Conservation (phyloP, 768 basidiomycete genomes). For the Mycena polygramma region DNA sequence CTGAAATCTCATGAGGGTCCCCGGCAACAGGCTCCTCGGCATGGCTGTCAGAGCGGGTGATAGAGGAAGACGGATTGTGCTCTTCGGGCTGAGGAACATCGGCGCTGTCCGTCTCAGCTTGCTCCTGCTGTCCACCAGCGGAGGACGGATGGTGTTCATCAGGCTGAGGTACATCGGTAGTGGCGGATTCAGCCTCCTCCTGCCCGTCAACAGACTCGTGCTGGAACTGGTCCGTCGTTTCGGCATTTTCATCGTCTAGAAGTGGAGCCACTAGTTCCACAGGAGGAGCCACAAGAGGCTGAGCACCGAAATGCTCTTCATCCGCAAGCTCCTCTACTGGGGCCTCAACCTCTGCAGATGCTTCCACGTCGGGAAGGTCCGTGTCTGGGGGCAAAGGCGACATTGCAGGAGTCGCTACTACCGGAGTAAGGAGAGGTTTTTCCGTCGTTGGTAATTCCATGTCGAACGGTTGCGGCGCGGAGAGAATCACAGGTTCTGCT, state of each 20-base stretch:
- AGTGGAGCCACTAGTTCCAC: constrained; percentile 53
- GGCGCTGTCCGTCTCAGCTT: background rate
- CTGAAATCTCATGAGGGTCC: constrained; percentile 72
- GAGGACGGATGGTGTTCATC: constrained; percentile 19
- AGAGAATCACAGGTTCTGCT: constrained; percentile 16
- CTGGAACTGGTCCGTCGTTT: constrained; percentile 18
- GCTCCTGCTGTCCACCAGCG: constrained; percentile 7
- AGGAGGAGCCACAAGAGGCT: constrained; percentile 55
- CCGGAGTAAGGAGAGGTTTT: background rate
- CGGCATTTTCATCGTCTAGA: constrained; percentile 34
- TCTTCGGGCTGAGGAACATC: constrained; percentile 17
- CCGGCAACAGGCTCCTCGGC: constrained; percentile 29
- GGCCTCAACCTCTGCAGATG: constrained; percentile 54
- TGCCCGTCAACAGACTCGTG: constrained; percentile 12
- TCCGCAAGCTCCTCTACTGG: constrained; percentile 44
- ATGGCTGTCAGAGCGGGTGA: constrained; percentile 1
- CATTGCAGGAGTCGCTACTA: constrained; percentile 29
- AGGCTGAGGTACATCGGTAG: background rate
- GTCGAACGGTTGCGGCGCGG: constrained; percentile 17
- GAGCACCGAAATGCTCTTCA: constrained; percentile 42
- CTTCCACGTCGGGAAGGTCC: constrained; percentile 54
- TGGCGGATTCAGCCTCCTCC: constrained; percentile 10
- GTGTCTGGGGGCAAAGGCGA: constrained; percentile 47
- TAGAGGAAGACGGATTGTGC: constrained; percentile 15
- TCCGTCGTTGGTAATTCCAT: constrained; percentile 13